These are phyloP conservation scores for Pythium dissimile DNA, from an alignment of 352 stramenopile species.

Conservation along the genomic window DNA sequence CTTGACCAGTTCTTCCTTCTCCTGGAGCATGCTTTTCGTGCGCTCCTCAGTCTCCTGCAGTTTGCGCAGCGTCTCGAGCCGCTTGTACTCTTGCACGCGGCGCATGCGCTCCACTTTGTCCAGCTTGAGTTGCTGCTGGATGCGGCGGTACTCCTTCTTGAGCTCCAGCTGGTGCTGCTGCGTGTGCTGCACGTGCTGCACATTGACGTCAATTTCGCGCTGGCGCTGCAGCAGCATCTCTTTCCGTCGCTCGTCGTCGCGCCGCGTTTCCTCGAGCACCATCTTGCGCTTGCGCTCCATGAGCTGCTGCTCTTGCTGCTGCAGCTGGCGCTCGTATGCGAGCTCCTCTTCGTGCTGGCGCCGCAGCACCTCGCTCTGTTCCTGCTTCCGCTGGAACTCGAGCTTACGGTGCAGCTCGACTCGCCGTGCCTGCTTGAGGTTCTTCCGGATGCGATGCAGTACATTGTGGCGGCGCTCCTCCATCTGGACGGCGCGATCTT, in stretches of 20 bases:
- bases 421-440: conserved; percentile 59
- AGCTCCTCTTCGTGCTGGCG: conserved; percentile 64
- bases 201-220: conserved; percentile 64
- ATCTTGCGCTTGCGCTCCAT: conserved; percentile 69
- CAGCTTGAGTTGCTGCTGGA: conserved; percentile 81
- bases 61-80: conserved; percentile 86
- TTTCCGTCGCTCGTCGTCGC: conserved; percentile 80
- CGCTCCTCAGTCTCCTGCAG: conserved; percentile 80
- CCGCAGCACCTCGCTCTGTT: conserved; percentile 46
- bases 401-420: conserved; percentile 61
- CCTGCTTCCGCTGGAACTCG: conserved; percentile 63
- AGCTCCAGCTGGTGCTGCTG: conserved; percentile 72
- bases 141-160: conserved; percentile 79
- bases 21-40: conserved; percentile 77
- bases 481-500: conserved; percentile 62
- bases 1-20: conserved; percentile 78
- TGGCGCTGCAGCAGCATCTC: conserved; percentile 58
- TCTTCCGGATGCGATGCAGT: conserved; percentile 59
- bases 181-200: conserved; percentile 62
- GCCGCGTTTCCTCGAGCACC: conserved; percentile 58
- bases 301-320: conserved; percentile 64
- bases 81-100: conserved; percentile 89
- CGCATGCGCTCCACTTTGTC: conserved; percentile 92
- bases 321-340: conserved; percentile 42
- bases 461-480: conserved; percentile 59